These are phyloP conservation scores for Kwoniella botswanensis DNA, from an alignment of 768 basidiomycete genomes.

Conservation along the genomic window DNA sequence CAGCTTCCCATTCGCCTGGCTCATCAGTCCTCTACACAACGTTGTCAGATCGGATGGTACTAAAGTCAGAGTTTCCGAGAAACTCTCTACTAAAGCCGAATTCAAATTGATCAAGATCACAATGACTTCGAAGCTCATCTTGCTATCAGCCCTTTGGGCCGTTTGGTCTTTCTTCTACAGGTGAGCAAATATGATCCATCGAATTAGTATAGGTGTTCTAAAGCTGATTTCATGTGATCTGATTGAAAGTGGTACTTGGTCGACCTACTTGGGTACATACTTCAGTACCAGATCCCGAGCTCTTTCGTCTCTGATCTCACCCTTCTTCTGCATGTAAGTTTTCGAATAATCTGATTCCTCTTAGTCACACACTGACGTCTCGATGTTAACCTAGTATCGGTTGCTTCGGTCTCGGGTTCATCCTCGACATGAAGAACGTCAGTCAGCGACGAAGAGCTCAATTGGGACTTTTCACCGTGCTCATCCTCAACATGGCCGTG, in stretches of 20 bases:
- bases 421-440: conserved; percentile 41
- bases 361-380: neutral
- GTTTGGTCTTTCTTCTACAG: conserved; percentile 29
- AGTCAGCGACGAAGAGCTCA: conserved; percentile 20
- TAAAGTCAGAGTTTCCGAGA: conserved; percentile 23
- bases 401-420: conserved; percentile 31
- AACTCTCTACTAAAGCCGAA: conserved; percentile 29
- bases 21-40: conserved; percentile 22
- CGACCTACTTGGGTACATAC: conserved; percentile 40
- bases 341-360: no score
- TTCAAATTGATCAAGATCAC: conserved; percentile 24
- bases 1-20: conserved; percentile 25
- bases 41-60: conserved; percentile 39
- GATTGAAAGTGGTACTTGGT: conserved; percentile 27
- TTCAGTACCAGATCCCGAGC: conserved; percentile 39
- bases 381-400: conserved; percentile 31
- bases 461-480: conserved; percentile 6
- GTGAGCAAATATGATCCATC: neutral
- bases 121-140: conserved; percentile 24
- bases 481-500: conserved; percentile 11
- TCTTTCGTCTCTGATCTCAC: conserved; percentile 47
- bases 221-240: neutral
- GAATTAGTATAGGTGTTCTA: neutral
- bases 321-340: conserved; percentile 23
- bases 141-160: conserved; percentile 24